Evolutionary conservation across 2,329 filamentous ascomycete species (phyloP), one percentile per base, ranked within the genome.

Genomic region (Aspergillus phoenicis): DNA sequence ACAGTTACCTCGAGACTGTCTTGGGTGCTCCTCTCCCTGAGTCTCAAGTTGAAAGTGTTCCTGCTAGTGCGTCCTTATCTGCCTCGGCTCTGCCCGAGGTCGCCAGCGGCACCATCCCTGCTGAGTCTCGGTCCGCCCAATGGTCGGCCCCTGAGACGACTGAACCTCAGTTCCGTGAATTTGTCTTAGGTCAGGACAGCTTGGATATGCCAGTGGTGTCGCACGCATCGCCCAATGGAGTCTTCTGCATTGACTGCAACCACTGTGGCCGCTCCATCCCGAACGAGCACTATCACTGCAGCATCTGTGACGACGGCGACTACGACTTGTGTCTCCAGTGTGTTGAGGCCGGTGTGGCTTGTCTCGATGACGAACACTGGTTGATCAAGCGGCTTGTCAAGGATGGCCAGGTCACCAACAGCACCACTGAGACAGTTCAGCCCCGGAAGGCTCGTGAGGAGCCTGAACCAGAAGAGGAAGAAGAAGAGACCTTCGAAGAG

Each of bases 201-300:
- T 67, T 70, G 41, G 71, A 64, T 53, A 70, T 71, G 48, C 75
- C 75, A 0, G 65, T 73, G 17, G 68, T 76, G 60, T 70, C 73
- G 26, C 74, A 71, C 66, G 67, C 68, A 52, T 76, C 74, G 49
- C 68, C 73, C 55, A 66, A 65, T 38, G 72, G 71, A 59, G 80
- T 84, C 51, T 97, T 93, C 78, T 90, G 91, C 11, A 93, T 99
- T 48, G 96, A 91, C 82, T 99, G 95, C 85, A 98, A 99, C 80
- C 85, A 87, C 74, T 99, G 95, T 78, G 89, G 92, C 67, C 83
- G 82, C 63, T 86, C 88, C 45, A 92, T 97, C 70, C 85, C 89
- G 28, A 88, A 92, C 68, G 85, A 87, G 55, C 94, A 99, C 78
- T 99, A 91, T 77, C 95, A 99, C 80, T 99, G 96, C 82, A 91